Conservation (phyloP, 805 yeast species). For the Pichia paraexigua region DNA sequence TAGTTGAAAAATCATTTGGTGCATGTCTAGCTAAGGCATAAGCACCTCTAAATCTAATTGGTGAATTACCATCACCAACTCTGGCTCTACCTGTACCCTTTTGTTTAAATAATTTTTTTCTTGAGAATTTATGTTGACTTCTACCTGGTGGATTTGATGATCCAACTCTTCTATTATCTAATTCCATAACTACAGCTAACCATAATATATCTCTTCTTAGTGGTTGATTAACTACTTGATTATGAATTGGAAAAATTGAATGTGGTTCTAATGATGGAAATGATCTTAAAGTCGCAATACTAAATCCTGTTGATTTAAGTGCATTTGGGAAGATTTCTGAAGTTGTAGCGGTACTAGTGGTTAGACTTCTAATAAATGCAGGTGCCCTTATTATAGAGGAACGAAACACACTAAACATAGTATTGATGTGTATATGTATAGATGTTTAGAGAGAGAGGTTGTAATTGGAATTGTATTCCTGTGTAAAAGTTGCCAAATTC, state of each 20-base stretch:
- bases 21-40: constrained; percentile 85
- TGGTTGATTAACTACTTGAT: constrained; percentile 62
- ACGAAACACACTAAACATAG: neutral
- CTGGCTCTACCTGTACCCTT: constrained; percentile 95
- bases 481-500: neutral
- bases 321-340: constrained; percentile 21
- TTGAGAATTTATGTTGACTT: constrained; percentile 76
- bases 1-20: constrained; percentile 81
- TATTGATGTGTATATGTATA: neutral
- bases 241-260: constrained; percentile 65
- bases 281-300: constrained; percentile 66
- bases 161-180: constrained; percentile 84
- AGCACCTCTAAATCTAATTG: constrained; percentile 84
- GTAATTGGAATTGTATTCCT: neutral
- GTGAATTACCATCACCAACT: constrained; percentile 93
- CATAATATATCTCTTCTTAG: constrained; percentile 86
- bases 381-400: neutral
- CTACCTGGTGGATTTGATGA: constrained; percentile 82
- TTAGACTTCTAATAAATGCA: neutral
- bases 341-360: neutral
- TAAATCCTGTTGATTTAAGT: constrained; percentile 54
- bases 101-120: constrained; percentile 77
- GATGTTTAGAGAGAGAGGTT: neutral
- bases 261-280: constrained; percentile 92
- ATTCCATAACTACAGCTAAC: constrained; percentile 90